Evolutionary conservation across 257 asterid genomes (phyloP).

Genomic region (Przewalskia tangutica): DNA sequence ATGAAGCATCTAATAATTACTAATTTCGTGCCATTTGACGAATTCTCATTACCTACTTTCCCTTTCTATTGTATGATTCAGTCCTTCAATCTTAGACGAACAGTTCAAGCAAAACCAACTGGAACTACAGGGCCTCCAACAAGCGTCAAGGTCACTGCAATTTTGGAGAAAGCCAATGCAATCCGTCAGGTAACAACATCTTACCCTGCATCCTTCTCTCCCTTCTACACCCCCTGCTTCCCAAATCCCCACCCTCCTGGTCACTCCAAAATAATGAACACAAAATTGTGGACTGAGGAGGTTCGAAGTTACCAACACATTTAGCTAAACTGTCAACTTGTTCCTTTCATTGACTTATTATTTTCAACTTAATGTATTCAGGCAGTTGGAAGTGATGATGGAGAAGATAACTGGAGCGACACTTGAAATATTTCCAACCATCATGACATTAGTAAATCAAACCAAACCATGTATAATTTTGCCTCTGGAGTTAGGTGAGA

Average conservation of each 20-base stretch:
- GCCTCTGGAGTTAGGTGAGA: slow-evolving; percentile 3
- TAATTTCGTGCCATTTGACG: neutral
- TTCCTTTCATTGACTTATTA: neutral
- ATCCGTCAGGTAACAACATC: slow-evolving; percentile 59
- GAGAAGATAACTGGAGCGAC: slow-evolving; percentile 43
- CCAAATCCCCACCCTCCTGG: neutral
- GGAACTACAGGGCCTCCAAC: slow-evolving; percentile 33
- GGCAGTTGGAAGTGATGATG: slow-evolving; percentile 93
- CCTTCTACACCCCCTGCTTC: neutral
- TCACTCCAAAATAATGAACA: neutral
- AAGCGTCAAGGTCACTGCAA: slow-evolving; percentile 62
- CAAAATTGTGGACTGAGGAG: neutral
- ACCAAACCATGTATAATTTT: slow-evolving; percentile 3
- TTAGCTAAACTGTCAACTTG: too few relatives aligned
- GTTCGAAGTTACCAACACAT: neutral
- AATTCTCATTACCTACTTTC: neutral
- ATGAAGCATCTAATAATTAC: neutral
- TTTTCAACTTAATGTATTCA: slow-evolving; percentile 17
- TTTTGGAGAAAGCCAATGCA: slow-evolving; percentile 81
- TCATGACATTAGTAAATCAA: neutral
- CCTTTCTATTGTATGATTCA: slow-evolving; percentile 19
- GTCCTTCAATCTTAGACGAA: slow-evolving; percentile 83
- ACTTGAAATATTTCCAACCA: slow-evolving; percentile 13
- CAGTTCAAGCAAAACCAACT: slow-evolving; percentile 39
- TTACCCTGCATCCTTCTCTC: slow-evolving; percentile 16